Evolutionary conservation across 2,329 filamentous ascomycete genomes (phyloP).

Genomic region (Alternaria solani): DNA sequence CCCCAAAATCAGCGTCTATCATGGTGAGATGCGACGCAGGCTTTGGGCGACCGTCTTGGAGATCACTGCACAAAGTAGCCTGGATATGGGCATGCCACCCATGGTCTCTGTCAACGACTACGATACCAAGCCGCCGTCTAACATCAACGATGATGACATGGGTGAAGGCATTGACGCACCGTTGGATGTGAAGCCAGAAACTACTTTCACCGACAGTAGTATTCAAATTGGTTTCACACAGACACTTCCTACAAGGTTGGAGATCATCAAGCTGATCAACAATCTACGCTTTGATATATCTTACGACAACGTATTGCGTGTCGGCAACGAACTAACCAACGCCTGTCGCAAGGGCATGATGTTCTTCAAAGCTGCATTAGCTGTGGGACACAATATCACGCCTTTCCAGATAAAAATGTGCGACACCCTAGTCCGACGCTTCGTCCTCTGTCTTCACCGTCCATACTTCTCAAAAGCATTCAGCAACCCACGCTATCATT

Average conservation of each 20-base stretch:
- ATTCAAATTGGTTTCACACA: conserved; percentile 47
- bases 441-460: conserved; percentile 64
- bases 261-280: conserved; percentile 47
- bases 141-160: conserved; percentile 54
- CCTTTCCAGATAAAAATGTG: conserved; percentile 59
- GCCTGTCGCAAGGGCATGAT: conserved; percentile 29
- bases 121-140: conserved; percentile 49
- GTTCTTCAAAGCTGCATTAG: conserved; percentile 26
- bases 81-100: conserved; percentile 50
- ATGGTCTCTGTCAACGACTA: conserved; percentile 49
- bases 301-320: conserved; percentile 39
- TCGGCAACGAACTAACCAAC: conserved; percentile 38
- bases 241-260: conserved; percentile 48
- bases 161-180: conserved; percentile 34
- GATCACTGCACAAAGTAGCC: conserved; percentile 47
- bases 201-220: conserved; percentile 47
- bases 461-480: conserved; percentile 56
- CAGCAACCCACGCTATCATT: conserved; percentile 58
- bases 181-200: conserved; percentile 27
- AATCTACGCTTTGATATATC: conserved; percentile 39
- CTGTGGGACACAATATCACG: conserved; percentile 14
- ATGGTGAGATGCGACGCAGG: conserved; percentile 50
- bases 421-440: conserved; percentile 63
- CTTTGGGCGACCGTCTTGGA: conserved; percentile 47
- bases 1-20: conserved; percentile 46